Base-by-base conservation (phyloP, 2,329 filamentous ascomycete genomes). In the Aspergillus bombycis region DNA sequence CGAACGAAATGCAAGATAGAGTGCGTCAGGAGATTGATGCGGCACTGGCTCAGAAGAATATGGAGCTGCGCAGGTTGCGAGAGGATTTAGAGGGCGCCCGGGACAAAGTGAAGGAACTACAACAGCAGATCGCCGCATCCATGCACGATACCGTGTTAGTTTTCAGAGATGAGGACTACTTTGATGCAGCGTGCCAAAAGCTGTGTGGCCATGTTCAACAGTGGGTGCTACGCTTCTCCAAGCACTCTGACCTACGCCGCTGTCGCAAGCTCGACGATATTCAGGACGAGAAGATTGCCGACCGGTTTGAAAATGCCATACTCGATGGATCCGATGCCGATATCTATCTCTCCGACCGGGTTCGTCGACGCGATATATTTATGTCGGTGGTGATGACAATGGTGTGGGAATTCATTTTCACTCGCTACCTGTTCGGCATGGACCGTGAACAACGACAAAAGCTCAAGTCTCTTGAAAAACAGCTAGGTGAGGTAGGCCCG, bases 311-410 rank as follows among this genome's bases (percentile, higher is more conserved):
- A 81, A 97, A 97, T 78, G 89, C 93, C 65, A 89, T 99, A 60
- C 86, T 99, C 30, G 96, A 99, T 79, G 95, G 94, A 66, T 93
- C 93, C 53, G 94, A 98, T 75, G 93, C 97, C 67, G 93, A 98
- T 78, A 83, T 84, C 62, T 95, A 96, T 74, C 89, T 99, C 56
- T 86, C 87, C 68, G 94, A 99, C 77, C 91, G 96, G 45, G 91
- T 97, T 60, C 89, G 87, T 73, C 90, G 95, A 65, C 89, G 94
- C 64, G 94, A 98, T 77, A 89, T 98, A 63, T 97, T 99, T 84
- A 97, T 98, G 93, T 95, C 93, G 43, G 93, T 99, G 78, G 92
- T 94, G 61, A 98, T 98, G 94, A 95, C 91, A 65, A 97, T 99
- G 93, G 89, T 99, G 58, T 99, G 94, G 94, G 95, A 99, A 79